Evolutionary conservation across 108 stramenopile genomes (phyloP).

Genomic region (Fragilariopsis cylindrus): DNA sequence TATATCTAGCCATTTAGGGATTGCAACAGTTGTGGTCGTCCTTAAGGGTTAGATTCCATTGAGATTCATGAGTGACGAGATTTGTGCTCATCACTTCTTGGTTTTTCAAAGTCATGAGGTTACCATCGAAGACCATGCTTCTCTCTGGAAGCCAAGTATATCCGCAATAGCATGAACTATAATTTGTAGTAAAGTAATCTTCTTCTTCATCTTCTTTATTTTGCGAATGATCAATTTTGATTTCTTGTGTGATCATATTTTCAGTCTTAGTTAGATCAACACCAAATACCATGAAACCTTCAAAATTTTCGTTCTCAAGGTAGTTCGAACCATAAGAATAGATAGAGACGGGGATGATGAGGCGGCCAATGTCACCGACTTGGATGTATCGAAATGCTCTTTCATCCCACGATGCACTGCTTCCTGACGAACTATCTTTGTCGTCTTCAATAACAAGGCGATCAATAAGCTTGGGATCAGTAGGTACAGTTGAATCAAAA

Average conservation of each 20-base stretch:
- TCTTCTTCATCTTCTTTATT: neutral
- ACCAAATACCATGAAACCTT: constrained; percentile 51
- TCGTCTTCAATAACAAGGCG: constrained; percentile 34
- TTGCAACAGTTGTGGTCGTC: neutral
- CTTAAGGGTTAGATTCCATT: constrained; percentile 1
- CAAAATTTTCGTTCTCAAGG: constrained; percentile 28
- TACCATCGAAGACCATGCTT: constrained; percentile 50
- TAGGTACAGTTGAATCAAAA: constrained; percentile 42
- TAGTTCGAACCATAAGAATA: constrained; percentile 13
- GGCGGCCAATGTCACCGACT: constrained; percentile 25
- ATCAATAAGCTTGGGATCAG: constrained; percentile 26
- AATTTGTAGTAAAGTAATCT: neutral
- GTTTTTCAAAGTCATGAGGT: constrained; percentile 46
- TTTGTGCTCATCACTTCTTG: constrained; percentile 39
- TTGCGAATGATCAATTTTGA: constrained; percentile 37
- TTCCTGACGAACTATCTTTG: constrained; percentile 25
- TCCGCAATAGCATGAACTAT: constrained; percentile 23
- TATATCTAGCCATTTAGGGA: too few species aligned
- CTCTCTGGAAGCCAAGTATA: constrained; percentile 34
- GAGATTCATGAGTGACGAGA: constrained; percentile 21
- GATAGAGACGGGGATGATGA: constrained; percentile 49
- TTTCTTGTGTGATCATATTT: constrained; percentile 27
- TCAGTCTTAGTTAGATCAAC: constrained; percentile 18
- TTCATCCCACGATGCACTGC: constrained; percentile 43
- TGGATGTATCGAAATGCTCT: constrained; percentile 49